Evolutionary conservation across 1,139 yeast genomes (phyloP).

Genomic region (Protomyces macrosporus): DNA sequence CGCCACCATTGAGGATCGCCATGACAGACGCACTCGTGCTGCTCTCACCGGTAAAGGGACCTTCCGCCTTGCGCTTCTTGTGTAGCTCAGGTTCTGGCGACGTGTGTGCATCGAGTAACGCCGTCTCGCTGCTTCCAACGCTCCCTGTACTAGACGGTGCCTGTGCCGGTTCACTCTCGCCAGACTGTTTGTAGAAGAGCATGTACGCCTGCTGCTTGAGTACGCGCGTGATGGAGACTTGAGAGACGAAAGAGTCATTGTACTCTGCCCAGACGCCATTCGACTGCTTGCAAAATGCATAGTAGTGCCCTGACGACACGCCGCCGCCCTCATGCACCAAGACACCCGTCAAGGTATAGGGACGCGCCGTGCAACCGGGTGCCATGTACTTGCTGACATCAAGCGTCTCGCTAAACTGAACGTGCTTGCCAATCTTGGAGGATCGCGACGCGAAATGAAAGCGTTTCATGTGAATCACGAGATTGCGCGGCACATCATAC

Average conservation of each 20-base stretch:
- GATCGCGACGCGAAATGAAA: conserved; percentile 55
- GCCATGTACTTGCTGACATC: conserved; percentile 63
- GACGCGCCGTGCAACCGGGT: conserved; percentile 45
- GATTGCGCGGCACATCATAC: conserved; percentile 78
- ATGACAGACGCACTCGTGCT: not conserved
- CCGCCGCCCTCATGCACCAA: conserved; percentile 94
- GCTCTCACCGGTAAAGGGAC: not conserved
- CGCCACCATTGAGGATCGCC: not conserved
- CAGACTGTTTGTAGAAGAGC: conserved; percentile 50
- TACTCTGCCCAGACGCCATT: conserved; percentile 88
- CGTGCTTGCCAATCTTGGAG: conserved; percentile 81
- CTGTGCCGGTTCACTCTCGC: not conserved
- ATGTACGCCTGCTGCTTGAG: conserved; percentile 86
- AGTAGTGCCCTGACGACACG: conserved; percentile 86
- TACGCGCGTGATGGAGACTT: conserved; percentile 66
- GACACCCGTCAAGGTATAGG: conserved; percentile 74
- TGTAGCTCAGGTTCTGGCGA: not conserved
- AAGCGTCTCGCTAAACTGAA: conserved; percentile 69
- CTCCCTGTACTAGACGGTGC: not conserved
- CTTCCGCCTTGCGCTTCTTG: not conserved
- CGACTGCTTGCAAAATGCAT: conserved; percentile 86
- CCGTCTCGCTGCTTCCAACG: not conserved
- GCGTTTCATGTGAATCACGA: conserved; percentile 79
- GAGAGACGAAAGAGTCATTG: conserved; percentile 84
- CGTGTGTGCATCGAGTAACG: not conserved